phyloP scores from a whole-genome alignment of 306 rosid species.

The cucumber (Cucumis sativus) region Cucumber_9930_V3 NC_026658.2:3686001-3686500 shows the following conservation, averaged over 20 bases:
- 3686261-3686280: slow-evolving; percentile 35
- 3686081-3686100: slow-evolving; percentile 75
- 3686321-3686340: slow-evolving; percentile 61
- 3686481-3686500: slow-evolving; percentile 75
- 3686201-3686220: slow-evolving; percentile 54
- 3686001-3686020: slow-evolving; percentile 88
- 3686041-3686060: slow-evolving; percentile 21
- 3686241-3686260: slow-evolving; percentile 70
- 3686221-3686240: slow-evolving; percentile 96
- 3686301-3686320: slow-evolving; percentile 70
- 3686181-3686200: slow-evolving; percentile 64
- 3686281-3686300: slow-evolving; percentile 46
- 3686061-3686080: slow-evolving; percentile 60
- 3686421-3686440: slow-evolving; percentile 69
- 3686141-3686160: slow-evolving; percentile 29
- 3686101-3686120: slow-evolving; percentile 97
- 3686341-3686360: background rate
- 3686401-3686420: background rate
- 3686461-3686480: slow-evolving; percentile 87
- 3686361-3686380: background rate
- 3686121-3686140: slow-evolving; percentile 61
- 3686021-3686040: slow-evolving; percentile 14
- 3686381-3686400: background rate
- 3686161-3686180: slow-evolving; percentile 34
- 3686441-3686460: slow-evolving; percentile 76